phyloP scores from a whole-genome alignment of 768 basidiomycete genomes.

The Candolleomyces eurysporus region DNA sequence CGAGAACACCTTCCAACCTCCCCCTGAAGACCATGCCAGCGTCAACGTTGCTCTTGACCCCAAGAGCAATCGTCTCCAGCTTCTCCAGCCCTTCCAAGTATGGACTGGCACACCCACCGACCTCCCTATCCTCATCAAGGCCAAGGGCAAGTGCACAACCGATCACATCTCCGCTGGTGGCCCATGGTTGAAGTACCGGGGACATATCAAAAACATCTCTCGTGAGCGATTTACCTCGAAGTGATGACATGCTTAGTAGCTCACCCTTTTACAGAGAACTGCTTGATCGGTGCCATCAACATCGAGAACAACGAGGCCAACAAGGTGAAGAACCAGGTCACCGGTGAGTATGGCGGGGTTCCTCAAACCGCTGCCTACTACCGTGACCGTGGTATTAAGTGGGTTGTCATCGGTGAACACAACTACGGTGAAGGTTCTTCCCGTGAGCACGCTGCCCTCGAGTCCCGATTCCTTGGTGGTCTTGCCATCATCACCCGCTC shows the following conservation, averaged over 20 bases:
- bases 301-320: conserved; percentile 94
- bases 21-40: conserved; percentile 78
- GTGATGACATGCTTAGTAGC: conserved; percentile 7
- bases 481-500: conserved; percentile 94
- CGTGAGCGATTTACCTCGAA: conserved; percentile 53
- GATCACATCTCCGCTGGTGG: conserved; percentile 98
- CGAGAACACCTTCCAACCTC: conserved; percentile 94
- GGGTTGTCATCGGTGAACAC: conserved; percentile 95
- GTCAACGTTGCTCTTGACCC: conserved; percentile 87
- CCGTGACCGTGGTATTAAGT: conserved; percentile 86
- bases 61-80: conserved; percentile 86
- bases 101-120: conserved; percentile 91
- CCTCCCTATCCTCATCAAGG: conserved; percentile 96
- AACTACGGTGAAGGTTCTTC: conserved; percentile 99
- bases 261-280: conserved; percentile 65
- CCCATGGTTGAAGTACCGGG: conserved; percentile 99
- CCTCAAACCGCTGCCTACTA: conserved; percentile 86
- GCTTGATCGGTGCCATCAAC: conserved; percentile 97
- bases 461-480: conserved; percentile 93
- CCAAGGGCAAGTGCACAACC: conserved; percentile 98
- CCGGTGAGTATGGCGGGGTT: conserved; percentile 82
- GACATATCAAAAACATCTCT: conserved; percentile 97
- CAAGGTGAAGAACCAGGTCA: conserved; percentile 88
- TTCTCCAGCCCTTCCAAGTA: conserved; percentile 81
- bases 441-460: conserved; percentile 95